Conservation (phyloP, 257 asterid species). For the Anisodus tanguticus region DNA sequence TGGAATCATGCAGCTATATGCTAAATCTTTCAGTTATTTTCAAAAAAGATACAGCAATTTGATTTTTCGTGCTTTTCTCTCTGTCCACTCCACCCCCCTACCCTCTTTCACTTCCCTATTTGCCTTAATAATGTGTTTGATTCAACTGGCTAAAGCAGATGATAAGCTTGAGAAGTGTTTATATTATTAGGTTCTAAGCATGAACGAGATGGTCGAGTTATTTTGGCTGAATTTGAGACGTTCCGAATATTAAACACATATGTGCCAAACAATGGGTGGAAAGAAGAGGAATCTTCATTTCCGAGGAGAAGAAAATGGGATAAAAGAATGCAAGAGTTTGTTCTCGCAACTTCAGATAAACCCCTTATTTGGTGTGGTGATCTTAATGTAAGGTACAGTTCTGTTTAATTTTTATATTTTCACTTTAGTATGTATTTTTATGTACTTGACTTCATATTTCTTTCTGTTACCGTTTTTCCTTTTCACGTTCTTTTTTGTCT, state of each 20-base stretch:
- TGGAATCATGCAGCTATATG: not conserved
- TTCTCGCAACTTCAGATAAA: slow-evolving; percentile 67
- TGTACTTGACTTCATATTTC: not conserved
- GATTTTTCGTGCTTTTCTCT: not conserved
- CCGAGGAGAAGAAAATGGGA: slow-evolving; percentile 99
- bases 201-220: slow-evolving; percentile 90
- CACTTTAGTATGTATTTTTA: not conserved
- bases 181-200: slow-evolving; percentile 71
- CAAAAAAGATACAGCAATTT: not conserved
- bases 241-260: slow-evolving; percentile 77
- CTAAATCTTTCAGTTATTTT: not conserved
- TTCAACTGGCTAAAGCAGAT: slow-evolving; percentile 23
- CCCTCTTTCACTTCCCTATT: not conserved
- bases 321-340: slow-evolving; percentile 83
- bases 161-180: slow-evolving; percentile 21
- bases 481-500: slow-evolving; percentile 1
- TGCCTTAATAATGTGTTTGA: not conserved
- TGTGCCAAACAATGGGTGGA: slow-evolving; percentile 97
- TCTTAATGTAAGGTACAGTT: slow-evolving; percentile 82
- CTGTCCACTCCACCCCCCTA: not conserved
- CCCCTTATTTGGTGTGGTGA: slow-evolving; percentile 98
- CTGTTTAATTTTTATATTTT: slow-evolving; percentile 27
- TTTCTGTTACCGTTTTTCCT: slow-evolving; percentile 4
- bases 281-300: slow-evolving; percentile 86
- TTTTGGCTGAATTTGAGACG: slow-evolving; percentile 87